phyloP scores from a whole-genome alignment of 495 filamentous ascomycete species.

The Penicillium subrubescens region DNA sequence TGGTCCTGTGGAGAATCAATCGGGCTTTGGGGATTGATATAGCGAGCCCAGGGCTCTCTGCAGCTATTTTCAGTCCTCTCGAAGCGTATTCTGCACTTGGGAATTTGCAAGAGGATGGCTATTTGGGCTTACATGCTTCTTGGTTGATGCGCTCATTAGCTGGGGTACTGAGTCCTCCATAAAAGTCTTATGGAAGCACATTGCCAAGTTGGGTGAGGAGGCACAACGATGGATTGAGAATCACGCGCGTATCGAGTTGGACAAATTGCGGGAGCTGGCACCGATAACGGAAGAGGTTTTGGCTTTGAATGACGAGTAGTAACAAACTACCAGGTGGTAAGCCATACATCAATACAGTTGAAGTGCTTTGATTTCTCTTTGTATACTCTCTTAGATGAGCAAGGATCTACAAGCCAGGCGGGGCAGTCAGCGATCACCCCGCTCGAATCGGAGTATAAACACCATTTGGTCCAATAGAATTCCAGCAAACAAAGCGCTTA shows the following conservation, averaged over 20 bases:
- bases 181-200: neutral
- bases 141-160: neutral
- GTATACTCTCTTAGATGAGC: neutral
- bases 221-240: neutral
- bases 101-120: neutral
- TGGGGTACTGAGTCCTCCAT: neutral
- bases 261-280: neutral
- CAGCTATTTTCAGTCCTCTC: neutral
- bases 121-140: neutral
- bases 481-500: neutral
- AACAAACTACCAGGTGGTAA: neutral
- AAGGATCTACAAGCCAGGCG: neutral
- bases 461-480: neutral
- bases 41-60: neutral
- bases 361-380: neutral
- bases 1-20: neutral
- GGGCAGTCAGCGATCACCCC: neutral
- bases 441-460: neutral
- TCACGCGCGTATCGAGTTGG: neutral
- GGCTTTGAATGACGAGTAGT: neutral
- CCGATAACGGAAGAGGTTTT: neutral
- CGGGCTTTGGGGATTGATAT: neutral
- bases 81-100: neutral
- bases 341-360: neutral
- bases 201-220: neutral